phyloP scores from a whole-genome alignment of 164 flowering plant genomes.

The Sextonia rubra region DNA sequence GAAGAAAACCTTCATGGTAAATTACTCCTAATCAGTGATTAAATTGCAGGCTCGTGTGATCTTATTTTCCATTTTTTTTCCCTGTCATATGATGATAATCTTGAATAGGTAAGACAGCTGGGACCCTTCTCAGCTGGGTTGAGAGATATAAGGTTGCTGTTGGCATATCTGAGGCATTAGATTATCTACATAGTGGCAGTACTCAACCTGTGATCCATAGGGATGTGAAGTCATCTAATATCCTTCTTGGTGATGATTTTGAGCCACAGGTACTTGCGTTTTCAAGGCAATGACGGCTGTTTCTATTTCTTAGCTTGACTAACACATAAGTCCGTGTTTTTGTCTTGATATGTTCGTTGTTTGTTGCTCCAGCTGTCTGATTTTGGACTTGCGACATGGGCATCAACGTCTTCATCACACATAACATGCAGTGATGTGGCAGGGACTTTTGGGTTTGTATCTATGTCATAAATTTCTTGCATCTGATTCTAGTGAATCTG shows the following conservation, averaged over 20 bases:
- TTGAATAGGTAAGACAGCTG: conserved; percentile 27
- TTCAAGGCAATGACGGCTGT: background rate
- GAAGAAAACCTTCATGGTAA: conserved; percentile 94
- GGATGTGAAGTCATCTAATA: conserved; percentile 96
- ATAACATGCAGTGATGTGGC: conserved; percentile 80
- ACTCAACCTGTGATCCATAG: conserved; percentile 79
- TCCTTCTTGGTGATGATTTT: conserved; percentile 78
- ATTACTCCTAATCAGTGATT: background rate
- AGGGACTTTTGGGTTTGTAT: conserved; percentile 89
- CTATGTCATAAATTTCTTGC: background rate
- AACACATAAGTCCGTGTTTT: background rate
- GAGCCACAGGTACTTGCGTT: conserved; percentile 62
- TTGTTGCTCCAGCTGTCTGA: conserved; percentile 68
- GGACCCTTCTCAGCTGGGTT: conserved; percentile 59
- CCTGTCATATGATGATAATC: background rate
- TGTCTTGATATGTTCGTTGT: background rate
- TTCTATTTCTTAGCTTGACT: background rate
- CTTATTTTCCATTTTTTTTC: background rate
- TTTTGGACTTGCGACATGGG: conserved; percentile 93
- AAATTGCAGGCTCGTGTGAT: background rate
- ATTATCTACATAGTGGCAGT: conserved; percentile 60
- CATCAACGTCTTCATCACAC: conserved; percentile 55
- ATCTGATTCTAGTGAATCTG: background rate
- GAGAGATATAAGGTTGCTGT: conserved; percentile 86
- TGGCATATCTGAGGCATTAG: conserved; percentile 88